Base-by-base conservation (phyloP, 2,329 filamentous ascomycete species). In the Setomelanomma holmii region DNA sequence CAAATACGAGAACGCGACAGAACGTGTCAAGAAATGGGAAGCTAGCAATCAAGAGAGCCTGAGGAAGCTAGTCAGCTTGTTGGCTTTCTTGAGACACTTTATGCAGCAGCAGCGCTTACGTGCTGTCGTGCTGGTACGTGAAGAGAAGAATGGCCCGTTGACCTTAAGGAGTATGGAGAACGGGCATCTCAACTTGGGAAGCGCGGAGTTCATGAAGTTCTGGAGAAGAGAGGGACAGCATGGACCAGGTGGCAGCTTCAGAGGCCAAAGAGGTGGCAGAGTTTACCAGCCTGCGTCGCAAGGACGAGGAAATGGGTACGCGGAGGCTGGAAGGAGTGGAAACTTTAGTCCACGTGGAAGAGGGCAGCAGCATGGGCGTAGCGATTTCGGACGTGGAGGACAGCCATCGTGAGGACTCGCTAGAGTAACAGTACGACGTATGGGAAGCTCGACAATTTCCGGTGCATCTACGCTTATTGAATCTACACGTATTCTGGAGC, bases 11-110 rank as follows among this genome's bases (percentile, higher is more conserved):
- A 43, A 64, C 4, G 58, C 61, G 0, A 58, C 34, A 5, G 46
- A 56, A n/a, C 59, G 60, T 6, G 34, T 67, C 2, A 55, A 48
- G 27, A 48, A 36, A 1, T 70, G 66, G 67, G 67, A 70, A 44
- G 22, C 54, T 7, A 50, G 45, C 16, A 54, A 70, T 6, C 64
- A 70, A 36, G 52, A 55, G 6, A 45, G 50, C 38, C 48, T 70
- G n/a, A 53, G 55, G 10, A 69, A 67, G 27, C 55, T 70, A 2
- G 66, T 59, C 0, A 49, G 47, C 5, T 46, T 70, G 24, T 51
- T 70, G 5, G n/a, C 12, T 0, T 35, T 43, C 34, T 39, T 70
- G 24, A 58, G 53, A 16, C 14, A 10, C 14, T 30, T 30, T 14
- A 30, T 30, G 27, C 27, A 30, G 27, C 27, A 30, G 27, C 27